phyloP scores from a whole-genome alignment of 306 rosid genomes.

The Canavalia gladiata region DNA sequence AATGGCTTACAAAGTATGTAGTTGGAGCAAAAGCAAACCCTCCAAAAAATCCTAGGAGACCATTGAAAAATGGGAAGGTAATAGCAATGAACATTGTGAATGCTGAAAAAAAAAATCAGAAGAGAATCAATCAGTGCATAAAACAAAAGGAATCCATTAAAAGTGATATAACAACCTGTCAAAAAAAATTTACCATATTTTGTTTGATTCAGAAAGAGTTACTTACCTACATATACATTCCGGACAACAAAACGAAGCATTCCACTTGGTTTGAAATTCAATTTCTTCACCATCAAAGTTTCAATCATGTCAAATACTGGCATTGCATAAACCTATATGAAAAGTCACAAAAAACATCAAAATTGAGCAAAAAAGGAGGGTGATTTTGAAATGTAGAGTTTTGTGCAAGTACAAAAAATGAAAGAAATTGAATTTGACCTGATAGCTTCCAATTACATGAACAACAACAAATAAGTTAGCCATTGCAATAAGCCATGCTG shows the following conservation, averaged over 20 bases:
- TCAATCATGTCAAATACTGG: constrained; percentile 96
- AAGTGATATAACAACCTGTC: not conserved
- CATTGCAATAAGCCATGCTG: constrained; percentile 79
- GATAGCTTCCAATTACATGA: constrained; percentile 95
- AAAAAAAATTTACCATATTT: not conserved
- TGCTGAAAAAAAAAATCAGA: constrained; percentile 54
- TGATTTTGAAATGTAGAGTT: not conserved
- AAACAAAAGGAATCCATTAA: not conserved
- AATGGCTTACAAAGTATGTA: constrained; percentile 76
- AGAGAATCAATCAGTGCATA: not conserved
- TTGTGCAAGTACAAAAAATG: not conserved
- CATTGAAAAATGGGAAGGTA: constrained; percentile 90
- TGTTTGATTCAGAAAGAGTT: not conserved
- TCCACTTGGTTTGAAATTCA: constrained; percentile 61
- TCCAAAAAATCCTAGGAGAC: constrained; percentile 80
- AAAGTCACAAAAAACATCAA: not conserved
- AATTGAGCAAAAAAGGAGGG: not conserved
- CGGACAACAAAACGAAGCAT: constrained; percentile 77
- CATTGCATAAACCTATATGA: constrained; percentile 77
- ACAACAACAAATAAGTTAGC: constrained; percentile 93
- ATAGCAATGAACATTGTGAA: constrained; percentile 79
- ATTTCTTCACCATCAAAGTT: constrained; percentile 72
- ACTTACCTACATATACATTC: constrained; percentile 80
- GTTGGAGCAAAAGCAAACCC: constrained; percentile 97
- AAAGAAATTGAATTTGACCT: constrained; percentile 58